A percentile compares a stretch with the other conserved stretches of the same genome.
Conservation (phyloP, 73 alveolate genomes). For the Tetrahymena borealis region DNA sequence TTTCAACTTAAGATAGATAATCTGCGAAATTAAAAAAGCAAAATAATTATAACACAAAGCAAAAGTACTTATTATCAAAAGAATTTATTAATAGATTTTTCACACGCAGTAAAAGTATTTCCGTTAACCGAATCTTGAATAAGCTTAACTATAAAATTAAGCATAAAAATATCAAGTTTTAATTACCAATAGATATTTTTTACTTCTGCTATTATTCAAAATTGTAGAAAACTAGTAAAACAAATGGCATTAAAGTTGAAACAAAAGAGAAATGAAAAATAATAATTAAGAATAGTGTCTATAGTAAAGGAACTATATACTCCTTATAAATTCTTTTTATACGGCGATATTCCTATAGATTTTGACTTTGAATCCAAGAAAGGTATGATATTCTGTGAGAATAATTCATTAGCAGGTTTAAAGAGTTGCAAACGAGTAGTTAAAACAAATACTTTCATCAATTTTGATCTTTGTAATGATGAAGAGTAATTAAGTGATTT, state of each 20-base stretch:
- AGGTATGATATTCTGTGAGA: background rate
- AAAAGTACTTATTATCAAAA: too few relatives aligned
- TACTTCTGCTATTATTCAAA: too few relatives aligned
- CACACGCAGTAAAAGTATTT: too few relatives aligned
- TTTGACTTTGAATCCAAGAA: background rate
- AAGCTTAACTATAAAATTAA: too few relatives aligned
- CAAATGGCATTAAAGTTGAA: background rate
- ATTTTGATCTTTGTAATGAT: background rate
- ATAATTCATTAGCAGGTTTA: background rate
- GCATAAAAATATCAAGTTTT: too few relatives aligned
- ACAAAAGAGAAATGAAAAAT: background rate
- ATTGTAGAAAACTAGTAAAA: too few relatives aligned
- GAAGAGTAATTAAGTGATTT: background rate
- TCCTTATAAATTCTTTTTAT: background rate
- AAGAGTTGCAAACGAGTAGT: background rate
- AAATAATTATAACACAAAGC: too few relatives aligned
- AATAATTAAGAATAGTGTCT: background rate
- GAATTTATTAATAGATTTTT: too few relatives aligned
- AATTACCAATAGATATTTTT: too few relatives aligned
- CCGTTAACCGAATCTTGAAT: too few relatives aligned
- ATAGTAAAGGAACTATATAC: background rate
- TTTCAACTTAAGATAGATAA: too few relatives aligned
- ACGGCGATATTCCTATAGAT: background rate
- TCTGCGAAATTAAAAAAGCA: too few relatives aligned
- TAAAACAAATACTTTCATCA: background rate